Conservation (phyloP, 2,329 filamentous ascomycete genomes). For the Epichloe typhina region DNA sequence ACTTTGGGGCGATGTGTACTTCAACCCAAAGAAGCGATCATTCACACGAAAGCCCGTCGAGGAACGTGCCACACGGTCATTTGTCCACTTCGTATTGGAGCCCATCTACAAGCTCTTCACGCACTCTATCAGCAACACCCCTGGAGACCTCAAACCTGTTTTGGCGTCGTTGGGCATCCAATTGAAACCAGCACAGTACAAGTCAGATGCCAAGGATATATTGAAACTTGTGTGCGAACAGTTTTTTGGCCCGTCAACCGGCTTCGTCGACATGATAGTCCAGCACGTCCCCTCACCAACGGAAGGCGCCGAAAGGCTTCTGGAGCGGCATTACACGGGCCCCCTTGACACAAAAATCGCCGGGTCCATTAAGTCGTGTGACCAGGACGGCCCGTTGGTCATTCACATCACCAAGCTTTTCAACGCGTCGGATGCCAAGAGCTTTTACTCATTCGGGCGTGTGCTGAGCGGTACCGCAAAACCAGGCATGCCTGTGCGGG, state of each 20-base stretch:
- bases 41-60: conserved; percentile 84
- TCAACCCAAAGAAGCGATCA: conserved; percentile 77
- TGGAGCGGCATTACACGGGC: conserved; percentile 86
- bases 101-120: conserved; percentile 97
- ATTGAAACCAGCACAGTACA: conserved; percentile 87
- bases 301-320: conserved; percentile 60
- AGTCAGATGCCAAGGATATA: conserved; percentile 75
- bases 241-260: conserved; percentile 75
- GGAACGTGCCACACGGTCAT: conserved; percentile 67
- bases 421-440: conserved; percentile 78
- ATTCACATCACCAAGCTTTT: conserved; percentile 89
- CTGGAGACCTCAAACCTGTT: conserved; percentile 69
- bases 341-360: conserved; percentile 73
- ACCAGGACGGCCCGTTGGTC: conserved; percentile 84
- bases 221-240: conserved; percentile 84
- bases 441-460: conserved; percentile 79
- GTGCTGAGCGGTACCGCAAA: conserved; percentile 85
- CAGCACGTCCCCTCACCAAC: conserved; percentile 79
- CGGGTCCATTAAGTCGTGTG: conserved; percentile 65
- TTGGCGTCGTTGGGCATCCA: conserved; percentile 67
- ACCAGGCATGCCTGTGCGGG: conserved; percentile 70
- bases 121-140: conserved; percentile 83
- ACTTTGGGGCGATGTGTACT: conserved; percentile 95
- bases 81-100: conserved; percentile 89
- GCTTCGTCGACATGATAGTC: conserved; percentile 92